Evolutionary conservation across 2,329 filamentous ascomycete species (phyloP), one percentile per base, ranked within the genome.

Genomic region (Aspergillus caelatus): DNA sequence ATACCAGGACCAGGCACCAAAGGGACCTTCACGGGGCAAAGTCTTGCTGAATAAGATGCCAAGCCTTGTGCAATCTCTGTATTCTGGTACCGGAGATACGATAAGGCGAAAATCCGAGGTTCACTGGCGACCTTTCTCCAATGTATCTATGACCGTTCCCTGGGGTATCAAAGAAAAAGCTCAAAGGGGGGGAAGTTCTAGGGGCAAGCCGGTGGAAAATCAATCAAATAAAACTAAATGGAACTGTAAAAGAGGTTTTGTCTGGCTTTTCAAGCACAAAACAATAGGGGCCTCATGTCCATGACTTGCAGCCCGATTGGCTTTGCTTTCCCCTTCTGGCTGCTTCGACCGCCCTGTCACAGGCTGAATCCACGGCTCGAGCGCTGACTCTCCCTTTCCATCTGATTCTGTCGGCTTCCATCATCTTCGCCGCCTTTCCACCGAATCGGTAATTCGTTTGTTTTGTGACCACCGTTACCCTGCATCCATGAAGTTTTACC

Each of bases 361-460:
- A 60, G 62, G 45, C 62, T 56, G 54, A 60, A 65, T 68, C 52
- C 46, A 61, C 70, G 74, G 74, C 68, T 72, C 72, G 70, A 74
- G 71, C 71, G 69, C 54, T 57, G 59, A 63, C 69, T 73, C 66
- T 43, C 64, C 57, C 59, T 52, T 71, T 72, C 70, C 45, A 71
- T 67, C 26, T 45, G 64, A 65, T 77, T 78, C 75, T 64, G 61
- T 55, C 63, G 36, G 19, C 57, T 78, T 78, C 75, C 71, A 74
- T 65, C 60, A n/a, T n/a, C 53, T 76, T 76, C 75, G 48, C 63
- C 63, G 58, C 54, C 56, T 61, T 76, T 74, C 72, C 53, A 60
- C 57, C 36, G 46, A 23, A 16, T 46, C 9, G 39, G 67, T 67
- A 65, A 68, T 63, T 63, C 48, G 39, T 14, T 26, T 39, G 52